These are phyloP conservation scores for Gossypium gossypioides DNA, from an alignment of 441 rosid genomes.

Conservation along the genomic window DNA sequence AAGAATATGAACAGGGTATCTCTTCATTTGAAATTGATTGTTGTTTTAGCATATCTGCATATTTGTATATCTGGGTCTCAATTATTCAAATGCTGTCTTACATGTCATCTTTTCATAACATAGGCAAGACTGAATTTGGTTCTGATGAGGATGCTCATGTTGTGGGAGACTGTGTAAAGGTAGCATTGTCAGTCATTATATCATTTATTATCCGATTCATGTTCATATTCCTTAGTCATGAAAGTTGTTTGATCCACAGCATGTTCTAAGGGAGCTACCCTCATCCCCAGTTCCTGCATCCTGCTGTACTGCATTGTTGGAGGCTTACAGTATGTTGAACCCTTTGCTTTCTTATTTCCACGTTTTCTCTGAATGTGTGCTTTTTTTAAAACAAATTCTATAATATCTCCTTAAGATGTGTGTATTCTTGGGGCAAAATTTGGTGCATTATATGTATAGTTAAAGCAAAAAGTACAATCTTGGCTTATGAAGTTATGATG, in stretches of 20 bases:
- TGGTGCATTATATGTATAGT: background rate
- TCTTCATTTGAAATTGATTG: constrained; percentile 13
- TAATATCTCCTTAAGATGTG: background rate
- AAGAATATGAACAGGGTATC: constrained; percentile 88
- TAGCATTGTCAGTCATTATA: constrained; percentile 22
- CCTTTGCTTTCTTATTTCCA: constrained; percentile 1
- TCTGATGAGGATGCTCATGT: constrained; percentile 93
- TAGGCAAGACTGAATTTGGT: constrained; percentile 81
- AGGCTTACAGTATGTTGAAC: constrained; percentile 73
- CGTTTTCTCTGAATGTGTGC: background rate
- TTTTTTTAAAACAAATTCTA: background rate
- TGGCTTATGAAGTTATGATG: background rate
- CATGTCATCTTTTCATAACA: constrained; percentile 10
- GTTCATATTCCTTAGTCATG: constrained; percentile 16
- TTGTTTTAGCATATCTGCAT: constrained; percentile 7
- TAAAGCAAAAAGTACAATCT: background rate
- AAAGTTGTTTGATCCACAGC: constrained; percentile 43
- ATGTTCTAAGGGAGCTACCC: constrained; percentile 91
- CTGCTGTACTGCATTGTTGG: constrained; percentile 90
- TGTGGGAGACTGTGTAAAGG: constrained; percentile 98
- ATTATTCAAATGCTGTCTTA: constrained; percentile 11
- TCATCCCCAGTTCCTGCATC: constrained; percentile 97
- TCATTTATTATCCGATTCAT: constrained; percentile 17
- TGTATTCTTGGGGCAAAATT: background rate
- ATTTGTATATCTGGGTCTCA: constrained; percentile 8